Evolutionary conservation across 257 asterid genomes (phyloP), one percentile per base, ranked within the genome.

Genomic region (Rubia yunnanensis): DNA sequence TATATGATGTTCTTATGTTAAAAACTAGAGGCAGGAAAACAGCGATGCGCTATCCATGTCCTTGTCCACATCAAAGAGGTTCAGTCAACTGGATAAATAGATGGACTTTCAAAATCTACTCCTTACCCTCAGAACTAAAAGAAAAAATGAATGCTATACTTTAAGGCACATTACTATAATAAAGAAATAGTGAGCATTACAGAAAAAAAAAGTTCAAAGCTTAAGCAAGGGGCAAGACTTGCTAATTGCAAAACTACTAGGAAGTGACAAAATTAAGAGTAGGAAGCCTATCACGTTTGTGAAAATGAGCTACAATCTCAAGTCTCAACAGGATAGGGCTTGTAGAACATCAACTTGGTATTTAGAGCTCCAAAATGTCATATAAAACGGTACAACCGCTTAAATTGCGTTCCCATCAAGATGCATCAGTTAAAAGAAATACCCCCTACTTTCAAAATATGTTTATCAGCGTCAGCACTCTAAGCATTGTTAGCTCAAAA

Each of bases 11-110:
- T 53, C 36, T 50, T 5, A 44, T 9, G 24, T 20, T 54, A 54
- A 67, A n/a, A 53, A 39, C 31, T 53, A 39, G 53, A 72, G 17
- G n/a, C 11, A 17, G 23, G 28, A 72, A 36, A 50, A 53, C 17
- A 10, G 36, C 9, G 27, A 50, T 50, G 27, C 27, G 2, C 3
- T 10, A 1, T 24, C 7, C 2, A 20, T 38, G 32, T 8, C 36
- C 5, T 13, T 56, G 34, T 41, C 48, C 18, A 44, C 26, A 63
- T 34, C 48, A 35, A 1, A 71, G 55, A 60, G 60, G 53, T 22
- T 15, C 64, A 30, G 22, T 59, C 57, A 24, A 22, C 60, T 4
- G n/a, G 49, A 13, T 13, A 10, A 1, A 20, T 50, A n/a, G 56
- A 50, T 50, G 26, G 56, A 20, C 10, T 7, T 20, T 50, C 6